Evolutionary conservation across 139 green algal genomes (phyloP).

Genomic region (Picochlorum sp.): DNA sequence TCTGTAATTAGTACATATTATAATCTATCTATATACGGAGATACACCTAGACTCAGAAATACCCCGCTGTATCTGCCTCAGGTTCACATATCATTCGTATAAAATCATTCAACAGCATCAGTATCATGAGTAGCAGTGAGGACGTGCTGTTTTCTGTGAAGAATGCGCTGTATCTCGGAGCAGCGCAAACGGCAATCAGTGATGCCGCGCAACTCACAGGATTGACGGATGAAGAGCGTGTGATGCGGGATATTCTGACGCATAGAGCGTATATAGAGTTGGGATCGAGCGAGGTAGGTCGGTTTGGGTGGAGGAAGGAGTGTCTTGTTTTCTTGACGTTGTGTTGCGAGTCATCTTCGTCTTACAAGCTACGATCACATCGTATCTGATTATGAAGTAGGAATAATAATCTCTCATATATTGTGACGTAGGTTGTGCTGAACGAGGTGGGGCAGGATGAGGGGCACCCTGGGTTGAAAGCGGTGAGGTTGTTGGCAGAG

Average conservation of each 20-base stretch:
- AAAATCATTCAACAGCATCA: not conserved
- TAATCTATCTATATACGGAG: no score
- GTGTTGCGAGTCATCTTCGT: no score
- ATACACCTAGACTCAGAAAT: no score
- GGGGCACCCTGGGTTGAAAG: slow-evolving; percentile 66
- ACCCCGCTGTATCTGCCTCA: no score
- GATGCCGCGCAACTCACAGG: slow-evolving; percentile 70
- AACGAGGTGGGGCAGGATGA: slow-evolving; percentile 65
- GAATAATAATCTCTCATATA: not conserved
- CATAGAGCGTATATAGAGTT: slow-evolving; percentile 95
- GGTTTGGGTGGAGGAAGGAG: not conserved
- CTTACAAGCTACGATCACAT: no score
- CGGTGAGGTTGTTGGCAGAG: slow-evolving; percentile 81
- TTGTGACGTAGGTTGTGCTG: slow-evolving; percentile 73
- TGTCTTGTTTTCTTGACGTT: no score
- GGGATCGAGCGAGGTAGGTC: slow-evolving; percentile 77
- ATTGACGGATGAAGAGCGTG: slow-evolving; percentile 59
- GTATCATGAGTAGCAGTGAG: slow-evolving; percentile 4
- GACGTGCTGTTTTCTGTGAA: slow-evolving; percentile 77
- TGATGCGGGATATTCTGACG: slow-evolving; percentile 77
- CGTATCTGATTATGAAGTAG: no score
- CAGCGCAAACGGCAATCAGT: slow-evolving; percentile 85
- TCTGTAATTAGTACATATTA: no score
- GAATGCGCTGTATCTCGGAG: slow-evolving; percentile 91
- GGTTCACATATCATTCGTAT: no score